Conservation (phyloP, 805 yeast genomes). For the Phaffomyces antillensis region DNA sequence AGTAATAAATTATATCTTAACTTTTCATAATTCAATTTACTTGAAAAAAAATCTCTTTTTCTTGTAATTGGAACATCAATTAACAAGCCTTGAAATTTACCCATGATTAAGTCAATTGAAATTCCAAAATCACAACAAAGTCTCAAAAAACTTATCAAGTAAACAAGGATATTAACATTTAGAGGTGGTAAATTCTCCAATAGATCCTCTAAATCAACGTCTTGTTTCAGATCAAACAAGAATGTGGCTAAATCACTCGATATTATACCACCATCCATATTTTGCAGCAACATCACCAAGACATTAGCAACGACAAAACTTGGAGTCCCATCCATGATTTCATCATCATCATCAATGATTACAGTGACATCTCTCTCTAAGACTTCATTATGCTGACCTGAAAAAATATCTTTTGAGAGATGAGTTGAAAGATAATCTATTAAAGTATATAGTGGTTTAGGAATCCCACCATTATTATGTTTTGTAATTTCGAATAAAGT, state of each 20-base stretch:
- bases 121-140: constrained; percentile 21
- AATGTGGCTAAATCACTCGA: constrained; percentile 25
- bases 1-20: constrained; percentile 26
- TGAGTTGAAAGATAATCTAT: constrained; percentile 24
- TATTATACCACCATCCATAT: constrained; percentile 35
- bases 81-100: constrained; percentile 26
- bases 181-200: constrained; percentile 34
- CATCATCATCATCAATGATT: constrained; percentile 19
- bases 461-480: constrained; percentile 22
- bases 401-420: constrained; percentile 22
- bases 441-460: constrained; percentile 25
- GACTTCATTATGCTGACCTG: constrained; percentile 15
- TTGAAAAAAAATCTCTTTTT: constrained; percentile 21
- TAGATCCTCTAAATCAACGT: constrained; percentile 25
- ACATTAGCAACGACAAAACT: constrained; percentile 23
- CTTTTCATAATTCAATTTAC: constrained; percentile 22
- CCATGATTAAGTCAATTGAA: constrained; percentile 15
- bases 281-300: constrained; percentile 24
- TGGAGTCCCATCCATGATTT: constrained; percentile 17
- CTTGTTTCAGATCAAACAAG: constrained; percentile 17
- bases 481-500: constrained; percentile 23
- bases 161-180: constrained; percentile 35
- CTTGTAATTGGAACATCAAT: constrained; percentile 25
- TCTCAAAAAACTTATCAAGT: constrained; percentile 32
- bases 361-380: constrained; percentile 16